Conservation (phyloP, 768 basidiomycete genomes). For the Rhizopogon vinicolor region DNA sequence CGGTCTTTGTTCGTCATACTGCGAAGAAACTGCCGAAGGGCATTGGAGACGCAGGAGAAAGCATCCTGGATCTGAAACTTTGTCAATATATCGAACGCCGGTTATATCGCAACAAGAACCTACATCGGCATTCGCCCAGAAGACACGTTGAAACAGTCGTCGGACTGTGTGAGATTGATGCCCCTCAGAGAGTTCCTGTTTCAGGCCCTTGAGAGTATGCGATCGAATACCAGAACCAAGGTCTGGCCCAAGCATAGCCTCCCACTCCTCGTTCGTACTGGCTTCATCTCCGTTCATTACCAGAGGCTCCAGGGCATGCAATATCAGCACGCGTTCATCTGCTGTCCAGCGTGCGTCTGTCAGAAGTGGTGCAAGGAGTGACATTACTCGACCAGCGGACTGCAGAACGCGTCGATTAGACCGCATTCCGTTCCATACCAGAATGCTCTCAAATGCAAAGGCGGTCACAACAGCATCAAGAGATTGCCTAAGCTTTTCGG, state of each 20-base stretch:
- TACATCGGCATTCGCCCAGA: conserved; percentile 74
- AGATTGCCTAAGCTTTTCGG: conserved; percentile 59
- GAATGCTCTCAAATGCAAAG: conserved; percentile 63
- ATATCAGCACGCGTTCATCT: conserved; percentile 59
- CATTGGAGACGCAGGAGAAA: conserved; percentile 25
- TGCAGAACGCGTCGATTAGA: conserved; percentile 61
- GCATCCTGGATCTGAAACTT: conserved; percentile 48
- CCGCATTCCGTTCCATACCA: conserved; percentile 60
- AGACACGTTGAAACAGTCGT: conserved; percentile 45
- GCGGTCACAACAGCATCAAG: conserved; percentile 67
- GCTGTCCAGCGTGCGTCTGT: conserved; percentile 44
- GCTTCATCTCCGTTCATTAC: conserved; percentile 35
- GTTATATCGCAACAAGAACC: conserved; percentile 17
- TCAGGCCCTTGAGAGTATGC: conserved; percentile 40
- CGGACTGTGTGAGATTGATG: conserved; percentile 9
- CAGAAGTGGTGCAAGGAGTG: conserved; percentile 38
- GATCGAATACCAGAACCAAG: conserved; percentile 58
- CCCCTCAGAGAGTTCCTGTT: conserved; percentile 6
- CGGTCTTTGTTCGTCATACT: conserved; percentile 20
- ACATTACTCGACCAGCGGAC: conserved; percentile 50
- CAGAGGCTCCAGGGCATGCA: conserved; percentile 65
- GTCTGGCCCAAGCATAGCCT: conserved; percentile 45
- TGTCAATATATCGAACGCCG: not conserved
- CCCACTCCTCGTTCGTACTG: conserved; percentile 27
- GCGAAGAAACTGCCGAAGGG: conserved; percentile 40